Evolutionary conservation across 495 filamentous ascomycete genomes (phyloP).

Genomic region (Annulohypoxylon nitens): DNA sequence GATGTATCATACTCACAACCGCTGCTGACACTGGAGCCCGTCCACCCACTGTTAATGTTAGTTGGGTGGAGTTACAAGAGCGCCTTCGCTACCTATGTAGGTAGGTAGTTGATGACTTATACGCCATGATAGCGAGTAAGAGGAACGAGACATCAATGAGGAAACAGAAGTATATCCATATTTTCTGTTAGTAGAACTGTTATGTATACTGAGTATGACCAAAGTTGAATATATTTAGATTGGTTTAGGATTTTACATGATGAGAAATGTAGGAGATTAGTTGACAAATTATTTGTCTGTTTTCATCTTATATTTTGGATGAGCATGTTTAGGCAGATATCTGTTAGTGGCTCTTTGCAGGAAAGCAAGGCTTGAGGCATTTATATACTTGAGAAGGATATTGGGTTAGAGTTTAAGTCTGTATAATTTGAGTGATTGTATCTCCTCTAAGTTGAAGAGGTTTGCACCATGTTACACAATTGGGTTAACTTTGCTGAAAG

Average conservation of each 20-base stretch:
- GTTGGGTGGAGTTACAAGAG: too few relatives aligned
- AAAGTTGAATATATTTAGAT: neutral
- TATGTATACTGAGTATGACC: neutral
- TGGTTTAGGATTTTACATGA: neutral
- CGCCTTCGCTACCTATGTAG: too few relatives aligned
- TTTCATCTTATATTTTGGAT: neutral
- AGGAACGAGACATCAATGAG: neutral
- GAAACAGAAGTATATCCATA: neutral
- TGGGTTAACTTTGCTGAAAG: too few relatives aligned
- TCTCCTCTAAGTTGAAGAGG: too few relatives aligned
- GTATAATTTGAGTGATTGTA: neutral
- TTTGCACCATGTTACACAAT: too few relatives aligned
- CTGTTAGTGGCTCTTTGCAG: neutral
- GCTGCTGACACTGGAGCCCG: too few relatives aligned
- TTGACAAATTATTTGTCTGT: neutral
- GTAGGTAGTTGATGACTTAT: neutral
- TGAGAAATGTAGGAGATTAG: neutral
- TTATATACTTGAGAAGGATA: neutral
- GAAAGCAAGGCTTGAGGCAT: neutral
- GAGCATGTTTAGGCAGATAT: neutral
- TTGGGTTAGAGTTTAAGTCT: neutral
- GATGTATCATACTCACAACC: too few relatives aligned
- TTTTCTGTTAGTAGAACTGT: neutral
- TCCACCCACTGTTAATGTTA: too few relatives aligned
- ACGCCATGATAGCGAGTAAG: neutral